Evolutionary conservation across 306 rosid species (phyloP), one percentile per base, ranked within the genome.

Genomic region (Quercus engelmannii): DNA sequence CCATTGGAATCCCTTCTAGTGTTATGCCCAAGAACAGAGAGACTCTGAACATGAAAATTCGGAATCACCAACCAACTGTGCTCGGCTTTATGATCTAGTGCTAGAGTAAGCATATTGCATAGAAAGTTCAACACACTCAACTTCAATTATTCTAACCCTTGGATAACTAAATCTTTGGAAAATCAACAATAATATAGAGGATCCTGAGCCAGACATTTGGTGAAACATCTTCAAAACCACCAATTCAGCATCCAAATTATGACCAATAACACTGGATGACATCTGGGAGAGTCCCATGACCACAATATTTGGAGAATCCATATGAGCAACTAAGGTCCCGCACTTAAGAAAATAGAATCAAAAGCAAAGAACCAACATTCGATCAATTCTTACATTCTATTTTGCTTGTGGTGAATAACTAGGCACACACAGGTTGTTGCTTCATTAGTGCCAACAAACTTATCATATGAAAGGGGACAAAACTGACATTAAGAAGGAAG

Each of bases 371-470:
- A 81, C 38, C 57, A 55, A 80, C 25, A 78, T 11, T 57, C 33
- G 6, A 61, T 15, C 2, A 52, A 13, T 57, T 87, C 95, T 90
- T 86, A 35, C 41, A 35, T 88, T 87, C 95, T 89, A 80, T 76
- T 94, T 81, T 69, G 74, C 30, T 64, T 86, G 78, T 86, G 90
- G 59, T 92, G 86, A 64, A 94, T 88, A 79, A 86, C 97, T 80
- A 94, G 74, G 69, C 97, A 92, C 17, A 94, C 90, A 57, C 98
- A 94, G 2, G 97, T 94, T 35, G 98, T 92, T 81, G 97, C 98
- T 90, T 94, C 98, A 83, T 94, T 97, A 30, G 97, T 92, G 87
- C 97, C 98, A 83, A 88, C 88, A 87, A 78, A 87, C 97, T 94
- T 76, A 84, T 19, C 69, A 76, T 17, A 18, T 26, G 28, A 38